Percentiles rank a stretch among this genome's conserved stretches.
These are phyloP conservation scores for Ceratobasidium sp. DNA, from an alignment of 1,284 basidiomycete genomes.

Conservation along the genomic window DNA sequence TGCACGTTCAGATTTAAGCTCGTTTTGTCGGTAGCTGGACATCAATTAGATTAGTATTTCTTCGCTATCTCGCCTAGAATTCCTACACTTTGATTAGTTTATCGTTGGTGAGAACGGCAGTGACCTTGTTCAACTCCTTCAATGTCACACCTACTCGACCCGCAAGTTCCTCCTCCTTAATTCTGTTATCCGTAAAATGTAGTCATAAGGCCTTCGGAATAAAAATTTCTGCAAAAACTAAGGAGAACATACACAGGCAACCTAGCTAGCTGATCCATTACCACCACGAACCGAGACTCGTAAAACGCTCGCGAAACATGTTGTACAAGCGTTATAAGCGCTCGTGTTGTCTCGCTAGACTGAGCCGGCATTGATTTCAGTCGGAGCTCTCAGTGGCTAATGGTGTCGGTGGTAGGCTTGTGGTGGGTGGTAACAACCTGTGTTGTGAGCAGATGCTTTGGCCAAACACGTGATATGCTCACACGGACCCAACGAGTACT, in stretches of 20 bases:
- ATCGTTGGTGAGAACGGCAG: constrained; percentile 88
- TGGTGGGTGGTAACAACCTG: constrained; percentile 13
- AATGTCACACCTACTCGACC: constrained; percentile 87
- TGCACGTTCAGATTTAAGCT: constrained; percentile 82
- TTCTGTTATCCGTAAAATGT: constrained; percentile 20
- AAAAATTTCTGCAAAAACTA: constrained; percentile 26
- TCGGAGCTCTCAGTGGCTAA: neutral
- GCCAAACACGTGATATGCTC: neutral
- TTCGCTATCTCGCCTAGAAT: constrained; percentile 61
- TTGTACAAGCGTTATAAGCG: constrained; percentile 76
- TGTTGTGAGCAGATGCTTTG: neutral
- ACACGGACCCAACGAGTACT: neutral
- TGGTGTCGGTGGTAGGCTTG: neutral
- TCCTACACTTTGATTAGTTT: constrained; percentile 77
- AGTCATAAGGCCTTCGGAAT: constrained; percentile 30
- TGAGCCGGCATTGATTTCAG: constrained; percentile 18
- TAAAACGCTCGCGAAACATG: constrained; percentile 95
- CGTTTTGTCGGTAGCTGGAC: constrained; percentile 83
- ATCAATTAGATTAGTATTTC: constrained; percentile 24
- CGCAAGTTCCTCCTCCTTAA: constrained; percentile 93
- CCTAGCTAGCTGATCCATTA: constrained; percentile 92
- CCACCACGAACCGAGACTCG: constrained; percentile 90
- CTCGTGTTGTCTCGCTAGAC: constrained; percentile 47
- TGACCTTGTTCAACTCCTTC: constrained; percentile 95
- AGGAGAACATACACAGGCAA: constrained; percentile 86